A percentile compares a stretch with the other conserved stretches of the same genome.
Conservation (phyloP, 75 land plant genomes). For the Adiantum capillusveneris region DNA sequence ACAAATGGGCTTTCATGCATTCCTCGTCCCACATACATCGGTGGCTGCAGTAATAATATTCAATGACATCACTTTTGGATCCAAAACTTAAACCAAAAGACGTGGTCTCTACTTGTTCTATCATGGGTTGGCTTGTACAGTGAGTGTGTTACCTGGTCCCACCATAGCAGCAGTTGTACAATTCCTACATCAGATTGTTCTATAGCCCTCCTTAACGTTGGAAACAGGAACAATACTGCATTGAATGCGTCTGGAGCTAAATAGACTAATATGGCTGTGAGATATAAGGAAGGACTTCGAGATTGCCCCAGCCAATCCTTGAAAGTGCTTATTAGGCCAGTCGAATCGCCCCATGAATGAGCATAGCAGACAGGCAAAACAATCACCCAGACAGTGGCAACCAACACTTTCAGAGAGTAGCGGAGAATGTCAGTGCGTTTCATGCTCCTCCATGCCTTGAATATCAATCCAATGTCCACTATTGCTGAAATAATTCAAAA, state of each 20-base stretch:
- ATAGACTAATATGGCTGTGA: slow-evolving; percentile 58
- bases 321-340: slow-evolving; percentile 49
- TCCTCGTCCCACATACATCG: slow-evolving; percentile 38
- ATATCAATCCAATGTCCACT: slow-evolving; percentile 63
- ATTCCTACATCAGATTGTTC: slow-evolving; percentile 77
- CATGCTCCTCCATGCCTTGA: slow-evolving; percentile 70
- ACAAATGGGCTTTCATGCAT: slow-evolving; percentile 34
- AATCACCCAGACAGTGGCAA: slow-evolving; percentile 70
- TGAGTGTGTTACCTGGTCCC: slow-evolving; percentile 92
- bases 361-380: slow-evolving; percentile 57
- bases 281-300: slow-evolving; percentile 54
- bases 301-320: slow-evolving; percentile 49
- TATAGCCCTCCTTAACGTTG: slow-evolving; percentile 52
- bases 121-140: no score
- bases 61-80: background rate
- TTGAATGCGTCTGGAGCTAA: slow-evolving; percentile 79
- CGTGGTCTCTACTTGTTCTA: no score
- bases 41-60: slow-evolving; percentile 20
- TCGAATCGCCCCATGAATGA: slow-evolving; percentile 52
- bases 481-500: slow-evolving; percentile 31
- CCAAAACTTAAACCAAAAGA: background rate
- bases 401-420: slow-evolving; percentile 54
- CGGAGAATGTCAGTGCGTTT: slow-evolving; percentile 55
- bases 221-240: slow-evolving; percentile 65
- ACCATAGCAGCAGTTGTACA: slow-evolving; percentile 69